These are phyloP conservation scores for Epichloe bromicola DNA, from an alignment of 2,329 filamentous ascomycete species.

Conservation along the genomic window DNA sequence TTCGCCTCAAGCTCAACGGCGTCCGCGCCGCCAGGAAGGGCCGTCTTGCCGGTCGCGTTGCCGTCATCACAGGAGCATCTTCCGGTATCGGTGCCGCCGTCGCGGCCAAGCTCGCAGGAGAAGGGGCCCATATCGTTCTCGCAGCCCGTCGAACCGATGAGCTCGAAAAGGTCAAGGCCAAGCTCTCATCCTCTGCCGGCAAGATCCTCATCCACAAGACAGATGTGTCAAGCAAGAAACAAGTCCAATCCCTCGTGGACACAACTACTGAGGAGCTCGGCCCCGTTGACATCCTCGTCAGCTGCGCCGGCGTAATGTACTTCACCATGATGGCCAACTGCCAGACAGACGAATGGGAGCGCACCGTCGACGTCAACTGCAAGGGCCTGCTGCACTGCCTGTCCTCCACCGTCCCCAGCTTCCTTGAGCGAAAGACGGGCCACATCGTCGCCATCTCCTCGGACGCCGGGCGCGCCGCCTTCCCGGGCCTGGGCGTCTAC, in stretches of 20 bases:
- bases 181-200: slow-evolving; percentile 40
- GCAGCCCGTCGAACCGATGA: slow-evolving; percentile 58
- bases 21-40: slow-evolving; percentile 27
- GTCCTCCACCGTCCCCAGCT: slow-evolving; percentile 53
- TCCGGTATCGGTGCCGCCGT: slow-evolving; percentile 70
- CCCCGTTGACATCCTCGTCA: slow-evolving; percentile 64
- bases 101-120: slow-evolving; percentile 51
- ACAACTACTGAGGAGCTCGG: slow-evolving; percentile 50
- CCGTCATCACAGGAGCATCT: slow-evolving; percentile 66
- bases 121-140: slow-evolving; percentile 60
- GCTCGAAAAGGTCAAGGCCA: slow-evolving; percentile 52
- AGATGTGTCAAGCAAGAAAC: slow-evolving; percentile 53
- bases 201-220: slow-evolving; percentile 58
- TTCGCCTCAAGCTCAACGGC: slow-evolving; percentile 24
- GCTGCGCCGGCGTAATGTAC: slow-evolving; percentile 78
- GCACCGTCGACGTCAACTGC: slow-evolving; percentile 76
- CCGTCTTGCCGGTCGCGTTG: slow-evolving; percentile 54
- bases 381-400: slow-evolving; percentile 67
- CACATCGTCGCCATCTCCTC: slow-evolving; percentile 75
- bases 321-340: slow-evolving; percentile 76
- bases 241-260: slow-evolving; percentile 54
- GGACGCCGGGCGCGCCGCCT: slow-evolving; percentile 69
- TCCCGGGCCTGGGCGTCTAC: slow-evolving; percentile 71
- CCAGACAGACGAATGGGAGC: slow-evolving; percentile 64
- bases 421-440: slow-evolving; percentile 55